These are phyloP conservation scores for Areca catechu DNA, from an alignment of 176 grass and related monocot genomes.

Conservation along the genomic window DNA sequence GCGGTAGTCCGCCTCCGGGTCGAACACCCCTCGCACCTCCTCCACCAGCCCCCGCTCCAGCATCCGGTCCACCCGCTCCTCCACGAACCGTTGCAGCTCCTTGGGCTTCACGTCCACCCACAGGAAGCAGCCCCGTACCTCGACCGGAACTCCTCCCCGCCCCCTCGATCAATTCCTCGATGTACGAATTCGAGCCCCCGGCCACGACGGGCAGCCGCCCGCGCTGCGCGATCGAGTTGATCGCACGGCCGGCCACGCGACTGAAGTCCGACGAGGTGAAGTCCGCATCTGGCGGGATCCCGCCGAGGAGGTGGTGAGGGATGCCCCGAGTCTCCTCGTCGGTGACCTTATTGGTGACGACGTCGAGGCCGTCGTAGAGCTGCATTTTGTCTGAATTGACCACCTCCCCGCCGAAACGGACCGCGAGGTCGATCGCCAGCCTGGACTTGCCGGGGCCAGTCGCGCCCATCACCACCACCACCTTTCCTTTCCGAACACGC, in stretches of 20 bases:
- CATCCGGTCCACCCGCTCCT: conserved; percentile 41
- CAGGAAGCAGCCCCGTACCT: conserved; percentile 27
- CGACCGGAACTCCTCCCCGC: conserved; percentile 4
- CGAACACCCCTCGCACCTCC: conserved; percentile 21
- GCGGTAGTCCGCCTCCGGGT: conserved; percentile 23
- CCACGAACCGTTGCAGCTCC: conserved; percentile 29
- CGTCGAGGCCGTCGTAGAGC: conserved; percentile 24
- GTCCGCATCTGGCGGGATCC: conserved; percentile 18
- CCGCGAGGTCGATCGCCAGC: conserved; percentile 36
- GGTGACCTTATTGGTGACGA: conserved; percentile 52
- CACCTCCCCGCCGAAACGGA: conserved; percentile 36
- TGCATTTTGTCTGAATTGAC: conserved; percentile 60
- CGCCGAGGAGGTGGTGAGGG: conserved; percentile 39
- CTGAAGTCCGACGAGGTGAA: conserved; percentile 35
- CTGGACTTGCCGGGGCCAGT: conserved; percentile 45
- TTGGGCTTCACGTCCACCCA: conserved; percentile 42
- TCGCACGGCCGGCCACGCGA: conserved; percentile 14
- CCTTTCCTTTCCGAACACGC: conserved; percentile 15
- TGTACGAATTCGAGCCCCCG: conserved; percentile 37
- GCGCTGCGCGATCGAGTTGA: conserved; percentile 2
- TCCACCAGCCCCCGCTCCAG: conserved; percentile 18
- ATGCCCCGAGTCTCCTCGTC: conserved; percentile 23
- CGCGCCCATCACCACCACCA: conserved; percentile 38
- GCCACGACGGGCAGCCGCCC: conserved; percentile 29
- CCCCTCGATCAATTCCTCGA: conserved; percentile 39